Evolutionary conservation across 257 asterid species (phyloP).

Genomic region (Solanum chilense): DNA sequence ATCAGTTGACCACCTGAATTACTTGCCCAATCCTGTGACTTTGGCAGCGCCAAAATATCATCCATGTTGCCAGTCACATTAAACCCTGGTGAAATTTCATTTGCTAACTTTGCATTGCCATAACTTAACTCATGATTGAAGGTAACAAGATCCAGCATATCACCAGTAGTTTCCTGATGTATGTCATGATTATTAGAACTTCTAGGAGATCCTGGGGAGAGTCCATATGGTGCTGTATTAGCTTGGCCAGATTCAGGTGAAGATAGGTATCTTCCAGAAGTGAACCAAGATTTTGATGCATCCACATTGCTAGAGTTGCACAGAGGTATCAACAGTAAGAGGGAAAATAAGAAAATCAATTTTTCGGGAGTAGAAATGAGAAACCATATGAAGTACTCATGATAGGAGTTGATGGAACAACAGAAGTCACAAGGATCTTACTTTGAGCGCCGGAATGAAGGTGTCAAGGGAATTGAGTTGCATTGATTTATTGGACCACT

Average conservation of each 20-base stretch:
- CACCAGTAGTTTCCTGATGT: slow-evolving; percentile 18
- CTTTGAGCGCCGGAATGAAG: slow-evolving; percentile 39
- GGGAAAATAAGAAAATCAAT: background rate
- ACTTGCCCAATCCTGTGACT: slow-evolving; percentile 22
- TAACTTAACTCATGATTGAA: slow-evolving; percentile 19
- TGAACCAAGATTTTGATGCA: slow-evolving; percentile 28
- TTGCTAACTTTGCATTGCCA: slow-evolving; percentile 14
- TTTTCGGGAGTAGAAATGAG: background rate
- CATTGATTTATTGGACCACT: slow-evolving; percentile 26
- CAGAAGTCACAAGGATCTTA: slow-evolving; percentile 15
- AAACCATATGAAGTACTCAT: background rate
- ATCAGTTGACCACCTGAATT: slow-evolving; percentile 10
- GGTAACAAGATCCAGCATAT: slow-evolving; percentile 21
- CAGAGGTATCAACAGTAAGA: background rate
- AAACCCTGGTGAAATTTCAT: slow-evolving; percentile 17
- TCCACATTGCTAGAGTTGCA: slow-evolving; percentile 24
- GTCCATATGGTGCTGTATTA: slow-evolving; percentile 9
- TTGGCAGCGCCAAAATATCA: slow-evolving; percentile 1
- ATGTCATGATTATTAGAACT: slow-evolving; percentile 16
- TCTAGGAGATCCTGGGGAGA: slow-evolving; percentile 16
- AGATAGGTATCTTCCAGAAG: slow-evolving; percentile 26
- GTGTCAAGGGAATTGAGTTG: slow-evolving; percentile 50
- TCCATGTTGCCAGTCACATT: slow-evolving; percentile 12
- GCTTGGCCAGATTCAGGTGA: slow-evolving; percentile 38
- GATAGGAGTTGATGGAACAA: background rate